Base-by-base conservation (phyloP, 257 asterid genomes). In the Petunia axillaris region DNA sequence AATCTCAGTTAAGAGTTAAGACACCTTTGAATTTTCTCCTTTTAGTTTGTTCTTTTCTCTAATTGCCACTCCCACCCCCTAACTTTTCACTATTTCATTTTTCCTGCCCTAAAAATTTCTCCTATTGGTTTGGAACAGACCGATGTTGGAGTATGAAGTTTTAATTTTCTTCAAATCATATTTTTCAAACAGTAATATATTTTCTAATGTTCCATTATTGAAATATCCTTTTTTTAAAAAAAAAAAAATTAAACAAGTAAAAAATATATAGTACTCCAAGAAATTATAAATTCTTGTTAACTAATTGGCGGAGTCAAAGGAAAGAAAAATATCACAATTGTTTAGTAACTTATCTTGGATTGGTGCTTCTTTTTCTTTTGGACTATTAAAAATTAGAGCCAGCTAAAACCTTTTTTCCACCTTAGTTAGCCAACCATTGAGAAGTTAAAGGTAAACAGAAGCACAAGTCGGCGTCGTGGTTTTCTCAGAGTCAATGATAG, bases 341-440 rank as follows among this genome's bases (percentile, higher is more conserved):
- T 25, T 25, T 25, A 25, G 25, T 25, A 10, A 0, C 1, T 53
- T 53, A 53, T 46, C 52, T 53, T 25, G 25, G 25, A 25, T 25
- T 25, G 11, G n/a, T 53, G n/a, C n/a, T 11, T 52, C 4, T 53
- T 53, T 53, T 53, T 53, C 14, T 46, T 46, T 46, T 46, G 52
- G 52, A 2, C 8, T 46, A 46, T 4, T 9, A 53, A 53, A 53
- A 9, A 2, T 53, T n/a, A 53, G 4, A n/a, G 58, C 25, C 25
- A 53, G 5, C 10, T 9, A 53, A 53, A 53, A 54, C 35, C 4
- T 2, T 53, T 81, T 77, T 79, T 66, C 82, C 76, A 50, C 50
- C 57, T 75, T 82, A 40, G 93, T 84, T 87, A 60, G 89, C 92
- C 91, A 86, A 91, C 91, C 88, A 63, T 90, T 86, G 85, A 84